These are phyloP conservation scores for Ophiostoma ulmi DNA, from an alignment of 2,329 filamentous ascomycete genomes.

Conservation along the genomic window DNA sequence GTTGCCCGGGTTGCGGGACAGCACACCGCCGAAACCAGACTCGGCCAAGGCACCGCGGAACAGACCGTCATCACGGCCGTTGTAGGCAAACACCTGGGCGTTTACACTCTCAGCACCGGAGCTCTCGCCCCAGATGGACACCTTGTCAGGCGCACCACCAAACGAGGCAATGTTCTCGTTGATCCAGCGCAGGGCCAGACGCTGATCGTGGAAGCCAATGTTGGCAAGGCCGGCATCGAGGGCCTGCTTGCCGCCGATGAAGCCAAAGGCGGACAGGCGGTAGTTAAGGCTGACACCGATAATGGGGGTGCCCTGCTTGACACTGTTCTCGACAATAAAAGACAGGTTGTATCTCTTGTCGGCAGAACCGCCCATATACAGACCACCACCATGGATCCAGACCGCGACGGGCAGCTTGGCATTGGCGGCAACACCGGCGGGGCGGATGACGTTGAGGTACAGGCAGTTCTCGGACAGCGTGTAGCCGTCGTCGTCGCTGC, in stretches of 20 bases:
- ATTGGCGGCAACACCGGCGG: slow-evolving; percentile 40
- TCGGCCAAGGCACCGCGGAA: slow-evolving; percentile 48
- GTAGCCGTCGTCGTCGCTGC: slow-evolving; percentile 31
- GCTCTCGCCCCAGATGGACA: slow-evolving; percentile 51
- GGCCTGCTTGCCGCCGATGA: slow-evolving; percentile 44
- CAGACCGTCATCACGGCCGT: slow-evolving; percentile 43
- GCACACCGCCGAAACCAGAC: slow-evolving; percentile 23
- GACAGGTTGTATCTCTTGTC: slow-evolving; percentile 55
- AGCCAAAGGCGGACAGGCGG: slow-evolving; percentile 48
- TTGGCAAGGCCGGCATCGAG: slow-evolving; percentile 44
- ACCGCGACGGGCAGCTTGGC: slow-evolving; percentile 46
- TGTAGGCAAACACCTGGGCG: slow-evolving; percentile 43
- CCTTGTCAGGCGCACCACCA: slow-evolving; percentile 43
- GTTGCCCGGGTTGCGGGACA: slow-evolving; percentile 33
- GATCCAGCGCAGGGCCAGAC: slow-evolving; percentile 46
- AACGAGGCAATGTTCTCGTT: slow-evolving; percentile 48
- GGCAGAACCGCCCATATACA: slow-evolving; percentile 37
- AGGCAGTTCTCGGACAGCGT: slow-evolving; percentile 52
- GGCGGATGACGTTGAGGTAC: slow-evolving; percentile 57
- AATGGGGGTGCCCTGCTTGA: slow-evolving; percentile 42
- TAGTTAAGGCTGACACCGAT: slow-evolving; percentile 46
- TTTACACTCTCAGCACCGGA: slow-evolving; percentile 49
- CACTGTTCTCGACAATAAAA: slow-evolving; percentile 48
- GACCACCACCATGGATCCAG: slow-evolving; percentile 50
- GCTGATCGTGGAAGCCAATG: slow-evolving; percentile 47